These are phyloP conservation scores for Trichoderma koningiopsis DNA, from an alignment of 2,329 filamentous ascomycete genomes.

Conservation along the genomic window DNA sequence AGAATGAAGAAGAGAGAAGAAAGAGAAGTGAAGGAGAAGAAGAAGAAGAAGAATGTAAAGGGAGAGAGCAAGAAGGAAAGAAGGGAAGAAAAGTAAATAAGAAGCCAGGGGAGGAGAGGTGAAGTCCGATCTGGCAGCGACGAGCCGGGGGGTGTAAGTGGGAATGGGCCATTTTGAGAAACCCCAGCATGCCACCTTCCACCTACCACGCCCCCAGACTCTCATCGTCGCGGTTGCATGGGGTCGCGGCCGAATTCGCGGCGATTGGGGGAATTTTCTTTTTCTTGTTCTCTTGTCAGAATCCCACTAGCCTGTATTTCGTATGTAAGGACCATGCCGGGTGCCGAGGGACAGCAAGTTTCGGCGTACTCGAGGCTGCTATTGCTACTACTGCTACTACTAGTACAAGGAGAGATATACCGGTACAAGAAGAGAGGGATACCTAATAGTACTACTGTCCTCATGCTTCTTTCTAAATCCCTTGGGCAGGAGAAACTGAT, in stretches of 20 bases:
- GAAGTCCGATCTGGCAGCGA: slow-evolving; percentile 24
- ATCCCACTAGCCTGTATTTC: not conserved
- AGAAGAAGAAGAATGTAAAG: not conserved
- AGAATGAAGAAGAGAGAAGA: not conserved
- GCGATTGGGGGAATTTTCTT: not conserved
- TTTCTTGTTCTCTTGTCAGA: not conserved
- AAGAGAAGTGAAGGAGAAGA: not conserved
- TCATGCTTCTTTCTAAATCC: not conserved
- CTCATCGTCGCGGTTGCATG: slow-evolving; percentile 8
- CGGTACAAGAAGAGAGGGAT: not conserved
- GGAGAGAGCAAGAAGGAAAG: not conserved
- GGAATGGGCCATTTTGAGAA: not conserved
- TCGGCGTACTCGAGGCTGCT: not conserved
- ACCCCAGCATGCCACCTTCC: not conserved
- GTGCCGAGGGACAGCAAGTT: not conserved
- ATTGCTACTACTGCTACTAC: not conserved
- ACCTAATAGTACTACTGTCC: not conserved
- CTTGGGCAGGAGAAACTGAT: not conserved
- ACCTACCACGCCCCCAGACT: slow-evolving; percentile 3
- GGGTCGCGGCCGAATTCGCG: slow-evolving; percentile 5
- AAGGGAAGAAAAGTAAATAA: slow-evolving; percentile 17
- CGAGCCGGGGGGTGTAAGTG: slow-evolving; percentile 19
- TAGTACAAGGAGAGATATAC: not conserved
- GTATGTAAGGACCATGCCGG: not conserved
- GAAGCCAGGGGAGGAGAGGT: slow-evolving; percentile 1